phyloP scores from a whole-genome alignment of 306 rosid genomes.

The Delonix regia region DNA sequence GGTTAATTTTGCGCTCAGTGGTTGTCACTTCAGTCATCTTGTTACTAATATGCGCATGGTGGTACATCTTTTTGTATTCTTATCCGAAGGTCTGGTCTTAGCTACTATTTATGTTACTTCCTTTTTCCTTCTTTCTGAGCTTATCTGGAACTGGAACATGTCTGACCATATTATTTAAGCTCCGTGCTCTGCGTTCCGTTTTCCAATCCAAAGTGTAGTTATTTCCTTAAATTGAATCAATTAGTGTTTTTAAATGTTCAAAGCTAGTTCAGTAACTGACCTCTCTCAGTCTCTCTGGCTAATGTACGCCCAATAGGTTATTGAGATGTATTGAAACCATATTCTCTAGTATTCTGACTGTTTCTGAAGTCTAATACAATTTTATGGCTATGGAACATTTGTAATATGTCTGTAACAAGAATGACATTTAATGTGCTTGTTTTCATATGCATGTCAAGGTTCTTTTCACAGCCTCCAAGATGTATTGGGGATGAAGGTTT shows the following conservation, averaged over 20 bases:
- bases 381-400: background rate
- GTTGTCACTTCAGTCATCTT: slow-evolving; percentile 43
- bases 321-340: background rate
- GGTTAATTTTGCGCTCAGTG: slow-evolving; percentile 26
- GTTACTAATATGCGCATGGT: slow-evolving; percentile 65
- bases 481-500: background rate
- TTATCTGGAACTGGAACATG: background rate
- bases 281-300: background rate
- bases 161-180: background rate
- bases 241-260: background rate
- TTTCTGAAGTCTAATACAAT: background rate
- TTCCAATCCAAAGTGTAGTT: too few species aligned
- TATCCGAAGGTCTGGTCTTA: slow-evolving; percentile 73
- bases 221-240: background rate
- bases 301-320: background rate
- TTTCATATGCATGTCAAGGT: background rate
- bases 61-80: slow-evolving; percentile 86
- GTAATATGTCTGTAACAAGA: background rate
- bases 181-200: background rate
- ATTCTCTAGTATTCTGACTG: background rate
- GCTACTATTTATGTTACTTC: background rate
- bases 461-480: background rate
- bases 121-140: background rate
- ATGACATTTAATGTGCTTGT: background rate
- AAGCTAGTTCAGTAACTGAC: background rate